phyloP scores from a whole-genome alignment of 2,329 filamentous ascomycete species.

The Colletotrichum ledebouriae region DNA sequence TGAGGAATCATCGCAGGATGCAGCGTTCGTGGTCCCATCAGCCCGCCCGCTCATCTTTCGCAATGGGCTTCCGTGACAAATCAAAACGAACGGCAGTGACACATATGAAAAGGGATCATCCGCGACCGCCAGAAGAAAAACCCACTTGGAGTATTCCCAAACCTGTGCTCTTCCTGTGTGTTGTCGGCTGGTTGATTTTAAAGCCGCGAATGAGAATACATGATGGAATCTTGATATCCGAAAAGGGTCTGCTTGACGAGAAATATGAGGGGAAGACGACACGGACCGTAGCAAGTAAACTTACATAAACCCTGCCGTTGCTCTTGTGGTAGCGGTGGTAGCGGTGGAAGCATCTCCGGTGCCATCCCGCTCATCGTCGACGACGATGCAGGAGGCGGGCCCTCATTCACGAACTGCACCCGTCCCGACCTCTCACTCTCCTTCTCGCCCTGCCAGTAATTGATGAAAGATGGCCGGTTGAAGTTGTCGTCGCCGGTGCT shows the following conservation, averaged over 20 bases:
- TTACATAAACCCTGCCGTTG: constrained; percentile 33
- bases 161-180: background rate
- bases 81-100: constrained; percentile 13
- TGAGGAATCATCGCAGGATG: constrained; percentile 36
- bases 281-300: constrained; percentile 13
- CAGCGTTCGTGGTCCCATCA: too few relatives aligned
- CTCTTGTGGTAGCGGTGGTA: background rate
- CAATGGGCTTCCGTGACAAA: constrained; percentile 10
- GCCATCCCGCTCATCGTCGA: constrained; percentile 29
- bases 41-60: too few relatives aligned
- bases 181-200: background rate
- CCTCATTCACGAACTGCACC: constrained; percentile 54
- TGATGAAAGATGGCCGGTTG: constrained; percentile 60
- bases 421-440: constrained; percentile 51
- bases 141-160: background rate
- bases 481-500: constrained; percentile 37
- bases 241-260: background rate
- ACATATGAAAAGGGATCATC: background rate
- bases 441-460: constrained; percentile 62
- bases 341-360: background rate
- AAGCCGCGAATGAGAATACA: constrained; percentile 10
- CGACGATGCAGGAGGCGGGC: constrained; percentile 44
- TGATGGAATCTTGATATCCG: constrained; percentile 28
- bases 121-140: background rate
- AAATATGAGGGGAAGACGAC: background rate